A percentile compares a stretch with the other conserved stretches of the same genome.
phyloP scores from a whole-genome alignment of 805 yeast species.

The Tetrapisispora pingtungensis region DNA sequence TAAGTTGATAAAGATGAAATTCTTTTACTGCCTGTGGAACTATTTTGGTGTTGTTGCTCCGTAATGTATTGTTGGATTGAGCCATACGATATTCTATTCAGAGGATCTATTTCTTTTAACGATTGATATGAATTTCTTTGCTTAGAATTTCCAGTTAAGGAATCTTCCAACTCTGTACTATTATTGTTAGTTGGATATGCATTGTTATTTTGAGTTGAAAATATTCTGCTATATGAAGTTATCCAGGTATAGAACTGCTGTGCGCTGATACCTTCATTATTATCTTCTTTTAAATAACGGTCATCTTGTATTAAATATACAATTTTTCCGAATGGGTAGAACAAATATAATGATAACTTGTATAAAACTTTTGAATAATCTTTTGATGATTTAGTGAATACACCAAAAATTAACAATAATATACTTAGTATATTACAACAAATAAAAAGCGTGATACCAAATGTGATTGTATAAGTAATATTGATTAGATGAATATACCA shows the following conservation, averaged over 20 bases:
- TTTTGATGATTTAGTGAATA: conserved; percentile 38
- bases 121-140: conserved; percentile 8
- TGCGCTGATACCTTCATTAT: conserved; percentile 74
- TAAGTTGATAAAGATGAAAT: neutral
- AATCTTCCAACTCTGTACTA: conserved; percentile 11
- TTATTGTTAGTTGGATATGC: conserved; percentile 5
- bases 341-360: conserved; percentile 58
- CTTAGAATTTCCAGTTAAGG: neutral
- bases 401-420: conserved; percentile 33
- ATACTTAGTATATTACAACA: conserved; percentile 37
- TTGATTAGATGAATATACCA: conserved; percentile 61
- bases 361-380: conserved; percentile 54
- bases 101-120: conserved; percentile 7
- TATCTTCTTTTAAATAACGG: conserved; percentile 77
- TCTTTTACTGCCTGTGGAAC: neutral
- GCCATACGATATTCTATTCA: conserved; percentile 18
- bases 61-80: conserved; percentile 23
- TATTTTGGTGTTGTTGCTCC: conserved; percentile 6
- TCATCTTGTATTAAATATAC: conserved; percentile 71
- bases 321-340: conserved; percentile 84
- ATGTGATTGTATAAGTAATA: conserved; percentile 57
- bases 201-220: neutral
- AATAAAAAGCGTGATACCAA: conserved; percentile 54
- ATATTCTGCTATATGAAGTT: conserved; percentile 55
- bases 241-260: conserved; percentile 88